Conservation (phyloP, 495 filamentous ascomycete species). For the Aspergillus panamensis region DNA sequence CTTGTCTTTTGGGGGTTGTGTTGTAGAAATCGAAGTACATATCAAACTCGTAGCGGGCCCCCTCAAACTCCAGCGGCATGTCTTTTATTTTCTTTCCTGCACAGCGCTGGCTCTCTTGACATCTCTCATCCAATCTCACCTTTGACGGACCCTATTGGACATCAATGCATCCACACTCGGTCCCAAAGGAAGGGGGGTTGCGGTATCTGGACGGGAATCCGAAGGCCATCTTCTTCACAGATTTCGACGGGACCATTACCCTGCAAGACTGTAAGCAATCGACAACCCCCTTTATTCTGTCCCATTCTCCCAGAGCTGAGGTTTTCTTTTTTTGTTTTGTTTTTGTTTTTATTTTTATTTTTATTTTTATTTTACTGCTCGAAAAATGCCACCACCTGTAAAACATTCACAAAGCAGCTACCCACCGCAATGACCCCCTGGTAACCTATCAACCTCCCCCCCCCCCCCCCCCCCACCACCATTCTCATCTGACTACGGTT, state of each 20-base stretch:
- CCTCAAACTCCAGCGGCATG: not conserved
- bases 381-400: not conserved
- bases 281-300: not conserved
- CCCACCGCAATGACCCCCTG: not conserved
- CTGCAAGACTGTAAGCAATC: conserved; percentile 38
- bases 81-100: not conserved
- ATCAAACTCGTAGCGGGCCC: not conserved
- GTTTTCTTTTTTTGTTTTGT: not conserved
- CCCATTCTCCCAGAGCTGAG: not conserved
- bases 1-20: not conserved
- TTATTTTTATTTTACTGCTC: not conserved
- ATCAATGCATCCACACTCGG: not conserved
- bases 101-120: not conserved
- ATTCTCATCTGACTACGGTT: conserved; percentile 7
- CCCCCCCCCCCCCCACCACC: not conserved
- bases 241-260: conserved; percentile 86
- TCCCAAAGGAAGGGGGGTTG: not conserved
- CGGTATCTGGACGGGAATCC: conserved; percentile 49
- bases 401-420: not conserved
- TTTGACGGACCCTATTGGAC: not conserved
- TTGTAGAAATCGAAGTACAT: not conserved
- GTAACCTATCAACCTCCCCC: not conserved
- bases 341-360: not conserved
- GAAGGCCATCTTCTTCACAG: conserved; percentile 85
- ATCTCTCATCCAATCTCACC: not conserved